phyloP scores from a whole-genome alignment of 75 land plant species.

The Selaginella tamariscina region DNA sequence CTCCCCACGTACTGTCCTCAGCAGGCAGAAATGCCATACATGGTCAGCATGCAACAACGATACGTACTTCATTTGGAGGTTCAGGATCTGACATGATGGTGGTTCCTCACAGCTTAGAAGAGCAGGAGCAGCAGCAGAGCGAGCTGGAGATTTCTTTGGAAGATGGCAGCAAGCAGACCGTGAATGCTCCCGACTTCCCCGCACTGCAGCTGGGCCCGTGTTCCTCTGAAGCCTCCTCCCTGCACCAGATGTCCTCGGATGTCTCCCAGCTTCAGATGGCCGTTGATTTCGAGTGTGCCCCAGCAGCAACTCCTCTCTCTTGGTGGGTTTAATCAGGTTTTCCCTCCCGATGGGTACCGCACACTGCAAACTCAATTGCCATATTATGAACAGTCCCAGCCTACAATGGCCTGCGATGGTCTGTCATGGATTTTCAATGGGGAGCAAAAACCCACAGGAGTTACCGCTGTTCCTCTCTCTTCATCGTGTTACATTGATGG shows the following conservation, averaged over 20 bases:
- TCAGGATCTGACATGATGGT: too few relatives aligned
- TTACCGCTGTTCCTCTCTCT: neutral
- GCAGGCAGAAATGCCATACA: too few relatives aligned
- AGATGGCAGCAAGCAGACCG: too few relatives aligned
- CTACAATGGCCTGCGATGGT: too few relatives aligned
- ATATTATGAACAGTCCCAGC: too few relatives aligned
- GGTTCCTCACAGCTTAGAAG: too few relatives aligned
- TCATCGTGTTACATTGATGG: neutral
- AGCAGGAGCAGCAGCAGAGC: neutral
- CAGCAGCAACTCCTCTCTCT: neutral
- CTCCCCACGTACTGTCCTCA: too few relatives aligned
- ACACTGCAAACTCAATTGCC: neutral
- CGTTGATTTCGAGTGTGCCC: neutral
- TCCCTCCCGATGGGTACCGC: neutral
- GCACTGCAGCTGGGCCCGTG: neutral
- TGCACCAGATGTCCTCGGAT: too few relatives aligned
- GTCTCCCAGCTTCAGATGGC: neutral
- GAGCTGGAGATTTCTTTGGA: neutral
- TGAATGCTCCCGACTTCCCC: neutral
- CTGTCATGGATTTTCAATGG: neutral
- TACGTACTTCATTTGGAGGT: too few relatives aligned
- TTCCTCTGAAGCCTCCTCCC: neutral
- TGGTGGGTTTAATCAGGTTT: neutral
- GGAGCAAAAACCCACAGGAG: neutral
- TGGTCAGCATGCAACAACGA: too few relatives aligned